A percentile compares a stretch with the other conserved stretches of the same genome.
phyloP scores from a whole-genome alignment of 2,329 filamentous ascomycete species.

The Penicillium thymicola region DNA sequence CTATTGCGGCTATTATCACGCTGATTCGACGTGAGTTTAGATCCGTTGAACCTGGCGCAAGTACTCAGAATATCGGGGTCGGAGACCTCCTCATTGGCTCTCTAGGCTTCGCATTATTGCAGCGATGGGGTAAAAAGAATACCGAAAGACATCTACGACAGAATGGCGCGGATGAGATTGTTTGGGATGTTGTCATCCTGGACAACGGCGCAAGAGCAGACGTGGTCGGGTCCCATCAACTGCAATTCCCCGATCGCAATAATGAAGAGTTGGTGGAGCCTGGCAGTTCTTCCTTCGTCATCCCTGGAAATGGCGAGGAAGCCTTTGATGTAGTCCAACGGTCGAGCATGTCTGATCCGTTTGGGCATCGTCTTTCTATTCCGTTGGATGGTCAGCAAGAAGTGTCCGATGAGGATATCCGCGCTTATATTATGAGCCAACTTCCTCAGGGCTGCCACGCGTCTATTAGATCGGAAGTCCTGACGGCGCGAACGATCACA shows the following conservation, averaged over 20 bases:
- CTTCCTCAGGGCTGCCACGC: slow-evolving; percentile 43
- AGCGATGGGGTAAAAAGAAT: slow-evolving; percentile 46
- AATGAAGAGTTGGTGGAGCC: slow-evolving; percentile 47
- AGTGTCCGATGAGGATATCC: slow-evolving; percentile 46
- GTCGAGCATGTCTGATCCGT: slow-evolving; percentile 21
- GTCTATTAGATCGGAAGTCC: slow-evolving; percentile 42
- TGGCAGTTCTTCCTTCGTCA: slow-evolving; percentile 53
- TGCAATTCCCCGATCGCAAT: slow-evolving; percentile 31
- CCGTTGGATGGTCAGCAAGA: slow-evolving; percentile 38
- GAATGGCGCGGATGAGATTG: slow-evolving; percentile 42
- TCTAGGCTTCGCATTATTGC: slow-evolving; percentile 46
- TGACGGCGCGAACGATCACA: slow-evolving; percentile 46
- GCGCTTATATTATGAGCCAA: slow-evolving; percentile 48
- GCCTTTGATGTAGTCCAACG: slow-evolving; percentile 40
- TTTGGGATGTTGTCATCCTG: slow-evolving; percentile 50
- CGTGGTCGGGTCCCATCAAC: slow-evolving; percentile 43
- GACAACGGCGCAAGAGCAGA: slow-evolving; percentile 47
- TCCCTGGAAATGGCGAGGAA: slow-evolving; percentile 37
- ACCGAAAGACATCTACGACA: slow-evolving; percentile 42
- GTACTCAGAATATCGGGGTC: slow-evolving; percentile 41
- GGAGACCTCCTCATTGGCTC: slow-evolving; percentile 45
- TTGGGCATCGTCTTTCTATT: slow-evolving; percentile 30
- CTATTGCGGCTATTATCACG: slow-evolving; percentile 48
- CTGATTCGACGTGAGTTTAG: slow-evolving; percentile 46
- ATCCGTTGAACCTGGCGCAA: slow-evolving; percentile 31